A percentile compares a stretch with the other conserved stretches of the same genome.
These are phyloP conservation scores for Penicillium polonicum DNA, from an alignment of 2,329 filamentous ascomycete species.

Conservation along the genomic window DNA sequence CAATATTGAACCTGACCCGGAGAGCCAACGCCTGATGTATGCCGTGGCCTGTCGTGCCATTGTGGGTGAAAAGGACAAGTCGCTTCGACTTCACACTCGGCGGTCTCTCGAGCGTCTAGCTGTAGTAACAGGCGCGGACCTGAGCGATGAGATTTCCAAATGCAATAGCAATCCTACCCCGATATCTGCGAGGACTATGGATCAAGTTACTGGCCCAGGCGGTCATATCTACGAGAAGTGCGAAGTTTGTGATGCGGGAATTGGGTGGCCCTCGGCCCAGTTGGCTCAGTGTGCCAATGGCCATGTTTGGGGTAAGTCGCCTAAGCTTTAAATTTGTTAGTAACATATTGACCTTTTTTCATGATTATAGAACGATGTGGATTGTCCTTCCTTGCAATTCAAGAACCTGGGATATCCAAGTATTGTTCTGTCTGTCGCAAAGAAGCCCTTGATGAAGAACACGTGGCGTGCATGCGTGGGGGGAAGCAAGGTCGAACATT, in stretches of 20 bases:
- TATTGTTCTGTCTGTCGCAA: constrained; percentile 54
- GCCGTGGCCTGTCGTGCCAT: constrained; percentile 39
- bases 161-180: constrained; percentile 18
- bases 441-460: constrained; percentile 50
- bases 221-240: constrained; percentile 48
- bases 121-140: constrained; percentile 27
- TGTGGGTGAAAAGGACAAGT: constrained; percentile 24
- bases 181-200: constrained; percentile 26
- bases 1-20: constrained; percentile 15
- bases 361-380: constrained; percentile 49
- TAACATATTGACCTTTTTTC: constrained; percentile 10
- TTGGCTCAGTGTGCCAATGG: constrained; percentile 52
- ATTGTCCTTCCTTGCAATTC: constrained; percentile 56
- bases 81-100: constrained; percentile 27
- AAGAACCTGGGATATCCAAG: constrained; percentile 54
- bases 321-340: background rate
- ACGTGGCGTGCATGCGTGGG: constrained; percentile 21
- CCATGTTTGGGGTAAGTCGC: constrained; percentile 51
- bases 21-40: constrained; percentile 36
- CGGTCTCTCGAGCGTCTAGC: constrained; percentile 30
- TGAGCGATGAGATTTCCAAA: constrained; percentile 35
- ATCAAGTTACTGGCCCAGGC: constrained; percentile 24
- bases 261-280: constrained; percentile 49
- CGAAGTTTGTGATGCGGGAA: constrained; percentile 50
- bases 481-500: constrained; percentile 22